Conservation (phyloP, 148 eudicot species). For the Rhododendron ferrugineum region DNA sequence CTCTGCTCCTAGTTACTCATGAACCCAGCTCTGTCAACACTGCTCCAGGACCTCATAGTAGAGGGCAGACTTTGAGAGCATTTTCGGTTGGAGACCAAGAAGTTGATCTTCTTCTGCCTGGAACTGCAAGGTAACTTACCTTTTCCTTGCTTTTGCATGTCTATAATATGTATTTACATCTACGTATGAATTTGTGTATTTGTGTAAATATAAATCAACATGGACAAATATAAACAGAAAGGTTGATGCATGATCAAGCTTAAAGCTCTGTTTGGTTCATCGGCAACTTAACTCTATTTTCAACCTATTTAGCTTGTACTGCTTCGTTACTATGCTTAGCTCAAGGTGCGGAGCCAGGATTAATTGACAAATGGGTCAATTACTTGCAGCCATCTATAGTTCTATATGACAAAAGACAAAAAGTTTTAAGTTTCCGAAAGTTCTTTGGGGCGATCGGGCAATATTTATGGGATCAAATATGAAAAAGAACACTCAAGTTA, state of each 20-base stretch:
- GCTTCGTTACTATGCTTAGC: not conserved
- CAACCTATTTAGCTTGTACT: not conserved
- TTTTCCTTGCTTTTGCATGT: not conserved
- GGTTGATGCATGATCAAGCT: not conserved
- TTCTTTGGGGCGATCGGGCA: not conserved
- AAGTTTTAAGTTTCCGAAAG: not conserved
- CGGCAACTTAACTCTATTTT: not conserved
- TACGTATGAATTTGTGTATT: not conserved
- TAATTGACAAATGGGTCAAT: not conserved
- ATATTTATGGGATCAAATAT: not conserved
- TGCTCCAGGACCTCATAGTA: conserved; percentile 82
- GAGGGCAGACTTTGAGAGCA: conserved; percentile 78
- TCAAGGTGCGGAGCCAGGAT: not conserved
- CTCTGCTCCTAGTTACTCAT: conserved; percentile 79
- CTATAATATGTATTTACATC: not conserved
- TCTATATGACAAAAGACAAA: not conserved
- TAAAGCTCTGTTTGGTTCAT: not conserved
- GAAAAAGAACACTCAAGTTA: not conserved
- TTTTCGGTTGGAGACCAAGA: conserved; percentile 73
- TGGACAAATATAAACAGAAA: not conserved
- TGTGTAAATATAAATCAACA: no score
- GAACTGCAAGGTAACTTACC: conserved; percentile 74
- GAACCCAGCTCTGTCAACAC: conserved; percentile 72
- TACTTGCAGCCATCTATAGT: not conserved
- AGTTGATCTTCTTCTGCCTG: conserved; percentile 94